A percentile compares a stretch with the other conserved stretches of the same genome.
Conservation (phyloP, 208 protist genomes). For the Angomonas deanei region DNA sequence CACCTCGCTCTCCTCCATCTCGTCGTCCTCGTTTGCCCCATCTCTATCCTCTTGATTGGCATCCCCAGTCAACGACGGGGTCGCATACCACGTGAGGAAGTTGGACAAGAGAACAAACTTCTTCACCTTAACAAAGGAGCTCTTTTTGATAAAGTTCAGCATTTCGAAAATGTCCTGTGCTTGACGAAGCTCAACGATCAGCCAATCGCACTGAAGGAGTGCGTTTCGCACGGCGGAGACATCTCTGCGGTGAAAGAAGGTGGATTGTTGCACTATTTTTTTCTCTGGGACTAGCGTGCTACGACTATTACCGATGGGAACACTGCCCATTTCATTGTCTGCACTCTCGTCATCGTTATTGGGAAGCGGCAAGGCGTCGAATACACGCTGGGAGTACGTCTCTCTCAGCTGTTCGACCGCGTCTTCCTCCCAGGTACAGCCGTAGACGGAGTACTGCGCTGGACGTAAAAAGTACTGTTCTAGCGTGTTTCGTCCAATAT, state of each 20-base stretch:
- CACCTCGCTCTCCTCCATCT: slow-evolving; percentile 7
- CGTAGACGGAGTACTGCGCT: slow-evolving; percentile 49
- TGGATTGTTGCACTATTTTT: background rate
- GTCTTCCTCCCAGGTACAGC: slow-evolving; percentile 67
- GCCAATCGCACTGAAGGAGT: slow-evolving; percentile 61
- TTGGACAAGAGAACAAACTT: slow-evolving; percentile 83
- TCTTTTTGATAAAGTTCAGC: slow-evolving; percentile 61
- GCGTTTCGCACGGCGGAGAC: slow-evolving; percentile 38
- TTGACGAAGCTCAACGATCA: slow-evolving; percentile 77
- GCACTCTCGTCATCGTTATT: background rate
- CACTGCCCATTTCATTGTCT: background rate
- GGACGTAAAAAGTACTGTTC: slow-evolving; percentile 47
- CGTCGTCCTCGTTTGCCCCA: slow-evolving; percentile 27
- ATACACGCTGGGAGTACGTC: background rate
- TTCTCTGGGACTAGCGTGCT: slow-evolving; percentile 2
- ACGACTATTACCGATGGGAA: background rate
- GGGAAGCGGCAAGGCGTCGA: background rate
- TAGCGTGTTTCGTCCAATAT: slow-evolving; percentile 57
- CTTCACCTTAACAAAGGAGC: slow-evolving; percentile 64
- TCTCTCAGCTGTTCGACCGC: slow-evolving; percentile 26
- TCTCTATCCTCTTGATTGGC: slow-evolving; percentile 6
- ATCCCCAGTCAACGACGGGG: slow-evolving; percentile 42
- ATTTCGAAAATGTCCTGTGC: slow-evolving; percentile 81
- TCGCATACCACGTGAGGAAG: slow-evolving; percentile 88
- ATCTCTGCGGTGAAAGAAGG: slow-evolving; percentile 63